Percentiles rank a stretch among this genome's conserved stretches.
Conservation (phyloP, 1,139 yeast species). For the Hansenula anomala region DNA sequence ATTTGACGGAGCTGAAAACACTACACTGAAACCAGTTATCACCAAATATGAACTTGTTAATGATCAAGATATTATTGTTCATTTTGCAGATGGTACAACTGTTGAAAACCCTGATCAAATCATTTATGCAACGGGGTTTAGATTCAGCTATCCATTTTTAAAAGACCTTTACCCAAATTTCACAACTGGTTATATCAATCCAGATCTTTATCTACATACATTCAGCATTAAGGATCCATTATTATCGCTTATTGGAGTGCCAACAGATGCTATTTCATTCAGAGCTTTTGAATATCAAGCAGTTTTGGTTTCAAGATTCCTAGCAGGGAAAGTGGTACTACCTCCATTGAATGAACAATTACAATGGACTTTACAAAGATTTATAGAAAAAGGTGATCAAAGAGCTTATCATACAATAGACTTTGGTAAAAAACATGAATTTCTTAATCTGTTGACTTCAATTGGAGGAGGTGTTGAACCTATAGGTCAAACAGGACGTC, state of each 20-base stretch:
- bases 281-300: constrained; percentile 42
- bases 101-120: constrained; percentile 27
- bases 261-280: constrained; percentile 32
- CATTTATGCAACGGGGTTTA: constrained; percentile 42
- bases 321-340: constrained; percentile 27
- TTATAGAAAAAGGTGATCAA: constrained; percentile 21
- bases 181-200: constrained; percentile 26
- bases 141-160: constrained; percentile 39
- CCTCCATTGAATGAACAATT: constrained; percentile 30
- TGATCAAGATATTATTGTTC: constrained; percentile 19
- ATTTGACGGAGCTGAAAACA: constrained; percentile 4
- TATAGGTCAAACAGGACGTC: constrained; percentile 29
- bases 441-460: constrained; percentile 22
- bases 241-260: constrained; percentile 36
- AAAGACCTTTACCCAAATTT: constrained; percentile 25
- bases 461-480: constrained; percentile 30
- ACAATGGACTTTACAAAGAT: constrained; percentile 30
- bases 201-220: constrained; percentile 34
- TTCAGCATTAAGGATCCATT: constrained; percentile 35
- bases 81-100: constrained; percentile 30
- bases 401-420: constrained; percentile 39
- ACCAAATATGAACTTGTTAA: constrained; percentile 11
- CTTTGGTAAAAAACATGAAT: constrained; percentile 23
- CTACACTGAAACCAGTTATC: constrained; percentile 17
- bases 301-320: constrained; percentile 28